Conservation (phyloP, 805 yeast genomes). For the Metschnikowia dekortorum region DNA sequence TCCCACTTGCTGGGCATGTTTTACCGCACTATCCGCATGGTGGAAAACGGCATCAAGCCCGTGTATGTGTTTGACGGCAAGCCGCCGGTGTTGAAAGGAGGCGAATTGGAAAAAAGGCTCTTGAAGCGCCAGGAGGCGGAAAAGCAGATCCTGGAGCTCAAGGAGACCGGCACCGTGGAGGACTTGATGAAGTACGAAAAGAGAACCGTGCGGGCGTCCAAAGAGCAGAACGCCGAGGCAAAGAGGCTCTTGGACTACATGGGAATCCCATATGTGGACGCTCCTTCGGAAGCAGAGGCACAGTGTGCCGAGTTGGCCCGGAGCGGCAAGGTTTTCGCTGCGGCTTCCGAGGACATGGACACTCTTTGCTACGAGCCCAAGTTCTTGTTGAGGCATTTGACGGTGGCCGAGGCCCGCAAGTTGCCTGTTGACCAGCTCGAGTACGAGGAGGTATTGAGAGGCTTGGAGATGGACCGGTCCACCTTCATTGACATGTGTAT, state of each 20-base stretch:
- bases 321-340: slow-evolving; percentile 89
- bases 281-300: slow-evolving; percentile 99
- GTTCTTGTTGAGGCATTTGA: slow-evolving; percentile 76
- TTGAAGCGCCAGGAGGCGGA: slow-evolving; percentile 80
- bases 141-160: slow-evolving; percentile 65
- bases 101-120: slow-evolving; percentile 83
- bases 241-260: slow-evolving; percentile 71
- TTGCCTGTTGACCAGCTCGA: slow-evolving; percentile 85
- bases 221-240: slow-evolving; percentile 93
- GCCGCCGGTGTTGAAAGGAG: slow-evolving; percentile 92
- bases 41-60: slow-evolving; percentile 93
- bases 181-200: slow-evolving; percentile 75
- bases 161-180: slow-evolving; percentile 76
- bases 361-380: slow-evolving; percentile 91
- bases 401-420: slow-evolving; percentile 91
- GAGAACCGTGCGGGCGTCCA: slow-evolving; percentile 82
- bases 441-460: slow-evolving; percentile 64
- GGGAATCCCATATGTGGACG: slow-evolving; percentile 94
- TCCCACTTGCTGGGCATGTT: slow-evolving; percentile 96
- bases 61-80: slow-evolving; percentile 96
- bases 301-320: slow-evolving; percentile 93
- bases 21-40: slow-evolving; percentile 85
- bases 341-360: slow-evolving; percentile 99
- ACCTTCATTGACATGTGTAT: slow-evolving; percentile 91
- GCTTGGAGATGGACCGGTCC: slow-evolving; percentile 64